Conservation (phyloP, 805 yeast genomes). For the Wickerhamomyces ciferrii region DNA sequence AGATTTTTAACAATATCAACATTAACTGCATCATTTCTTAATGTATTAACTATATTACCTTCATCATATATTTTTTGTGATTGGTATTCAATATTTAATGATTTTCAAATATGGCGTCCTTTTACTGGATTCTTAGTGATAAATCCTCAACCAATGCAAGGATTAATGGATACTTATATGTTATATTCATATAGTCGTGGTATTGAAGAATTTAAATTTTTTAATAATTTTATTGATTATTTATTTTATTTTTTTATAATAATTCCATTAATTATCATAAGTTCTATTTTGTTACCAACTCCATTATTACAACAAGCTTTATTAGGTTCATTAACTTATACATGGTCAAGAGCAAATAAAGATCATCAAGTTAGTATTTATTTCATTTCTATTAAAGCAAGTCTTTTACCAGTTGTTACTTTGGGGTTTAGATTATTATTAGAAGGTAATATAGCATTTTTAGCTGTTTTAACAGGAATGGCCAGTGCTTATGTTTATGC, state of each 20-base stretch:
- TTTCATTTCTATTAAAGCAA: conserved; percentile 53
- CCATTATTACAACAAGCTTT: conserved; percentile 32
- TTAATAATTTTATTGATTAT: conserved; percentile 45
- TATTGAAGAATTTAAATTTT: conserved; percentile 48
- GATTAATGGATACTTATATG: conserved; percentile 48
- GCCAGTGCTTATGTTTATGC: conserved; percentile 53
- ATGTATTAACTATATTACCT: conserved; percentile 26
- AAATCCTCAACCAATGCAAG: conserved; percentile 36
- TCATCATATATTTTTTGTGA: conserved; percentile 19
- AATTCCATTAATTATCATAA: conserved; percentile 39
- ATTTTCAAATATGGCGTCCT: conserved; percentile 39
- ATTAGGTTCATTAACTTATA: conserved; percentile 48
- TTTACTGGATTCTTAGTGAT: conserved; percentile 45
- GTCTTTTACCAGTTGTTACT: conserved; percentile 46
- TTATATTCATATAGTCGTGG: conserved; percentile 53
- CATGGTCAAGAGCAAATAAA: conserved; percentile 55
- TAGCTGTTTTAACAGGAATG: conserved; percentile 43
- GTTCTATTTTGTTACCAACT: conserved; percentile 22
- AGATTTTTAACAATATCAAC: conserved; percentile 48
- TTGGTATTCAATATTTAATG: conserved; percentile 25
- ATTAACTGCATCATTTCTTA: conserved; percentile 37
- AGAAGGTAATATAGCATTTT: conserved; percentile 34
- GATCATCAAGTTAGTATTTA: conserved; percentile 45
- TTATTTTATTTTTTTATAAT: conserved; percentile 46
- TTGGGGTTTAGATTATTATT: conserved; percentile 38